Evolutionary conservation across 345 rosid species (phyloP), one percentile per base, ranked within the genome.

Genomic region (Noccaea caerulescens): DNA sequence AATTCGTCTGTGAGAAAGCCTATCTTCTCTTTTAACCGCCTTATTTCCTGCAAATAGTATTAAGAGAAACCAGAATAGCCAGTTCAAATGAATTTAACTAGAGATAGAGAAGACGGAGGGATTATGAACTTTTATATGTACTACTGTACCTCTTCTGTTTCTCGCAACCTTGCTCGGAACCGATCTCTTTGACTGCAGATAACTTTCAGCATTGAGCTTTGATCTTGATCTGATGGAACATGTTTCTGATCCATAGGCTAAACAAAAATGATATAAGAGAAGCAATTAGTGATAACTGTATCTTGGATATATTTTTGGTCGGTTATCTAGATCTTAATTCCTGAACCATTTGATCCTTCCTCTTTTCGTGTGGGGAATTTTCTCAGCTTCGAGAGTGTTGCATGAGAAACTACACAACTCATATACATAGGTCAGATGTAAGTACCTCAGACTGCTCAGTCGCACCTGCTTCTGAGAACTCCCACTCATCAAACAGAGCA

Each of bases 181-280:
- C 98, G 88, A 72, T 94, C 98, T 63, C 97, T 87, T 75, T 94
- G 96, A 74, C 86, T 91, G 84, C 94, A 89, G 68, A 92, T 94
- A 75, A 94, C 98, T 83, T 94, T 92, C 25, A 94, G 97, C 98
- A 95, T 92, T 69, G 98, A 95, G 79, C 83, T 88, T 76, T 92
- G 98, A 72, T 92, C 99, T 79, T 88, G 97, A 75, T 94, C 95
- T 12, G 89, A 77, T 57, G 89, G 81, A 69, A 82, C 80, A 56
- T 88, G 96, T 59, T 84, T 89, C 51, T 86, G 88, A 41, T 85
- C 96, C 72, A 80, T 43, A 58, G 82, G 82, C 98, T 90, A 81
- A 27, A 69, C 45, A 71, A 34, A 63, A 47, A 41, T 8, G 34
- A 58, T 37, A 8, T 8, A 10, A 12, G 51, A 53, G 57, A 41